Percentiles rank a stretch among this genome's conserved stretches.
These are phyloP conservation scores for Bidens hawaiensis DNA, from an alignment of 140 eudicot genomes.

Conservation along the genomic window DNA sequence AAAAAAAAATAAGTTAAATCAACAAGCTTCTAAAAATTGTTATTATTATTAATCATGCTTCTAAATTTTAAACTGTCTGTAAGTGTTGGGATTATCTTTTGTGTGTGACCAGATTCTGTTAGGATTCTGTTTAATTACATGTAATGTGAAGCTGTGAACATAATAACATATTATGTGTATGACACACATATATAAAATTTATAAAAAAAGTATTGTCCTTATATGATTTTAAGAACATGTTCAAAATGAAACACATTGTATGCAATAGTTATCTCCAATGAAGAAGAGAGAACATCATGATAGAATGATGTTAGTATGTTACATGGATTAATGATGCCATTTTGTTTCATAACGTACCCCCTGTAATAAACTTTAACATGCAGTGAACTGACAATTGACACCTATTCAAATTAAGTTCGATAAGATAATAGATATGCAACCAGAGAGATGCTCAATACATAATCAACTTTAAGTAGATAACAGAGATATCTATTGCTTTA, in stretches of 20 bases:
- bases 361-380: not conserved
- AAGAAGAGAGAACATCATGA: not conserved
- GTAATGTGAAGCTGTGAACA: not conserved
- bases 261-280: not conserved
- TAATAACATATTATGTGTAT: too few species aligned
- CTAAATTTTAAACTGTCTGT: not conserved
- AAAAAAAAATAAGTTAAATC: constrained; percentile 5
- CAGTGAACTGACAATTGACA: not conserved
- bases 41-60: not conserved
- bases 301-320: not conserved
- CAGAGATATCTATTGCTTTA: too few species aligned
- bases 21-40: not conserved
- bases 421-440: too few species aligned
- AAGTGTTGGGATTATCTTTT: too few species aligned
- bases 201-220: too few species aligned
- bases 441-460: too few species aligned
- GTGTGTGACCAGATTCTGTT: too few species aligned
- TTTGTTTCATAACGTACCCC: not conserved
- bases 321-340: not conserved
- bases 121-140: not conserved
- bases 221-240: not conserved
- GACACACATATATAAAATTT: not conserved
- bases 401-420: too few species aligned
- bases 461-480: too few species aligned
- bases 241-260: not conserved